Base-by-base conservation (phyloP, 352 stramenopile genomes). In the Phytopythium aichiense region DNA sequence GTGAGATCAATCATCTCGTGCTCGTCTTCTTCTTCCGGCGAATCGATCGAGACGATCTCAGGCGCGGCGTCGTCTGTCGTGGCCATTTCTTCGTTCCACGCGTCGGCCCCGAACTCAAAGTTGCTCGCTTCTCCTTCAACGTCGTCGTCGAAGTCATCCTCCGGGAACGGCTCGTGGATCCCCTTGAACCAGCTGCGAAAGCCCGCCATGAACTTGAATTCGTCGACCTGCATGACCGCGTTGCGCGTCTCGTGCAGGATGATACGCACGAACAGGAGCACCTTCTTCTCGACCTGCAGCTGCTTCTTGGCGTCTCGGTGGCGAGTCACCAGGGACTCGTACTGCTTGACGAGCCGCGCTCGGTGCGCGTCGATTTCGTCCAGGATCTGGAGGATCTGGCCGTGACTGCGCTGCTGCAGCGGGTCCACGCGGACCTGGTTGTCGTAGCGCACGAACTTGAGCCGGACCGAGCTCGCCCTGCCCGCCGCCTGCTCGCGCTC, bases 391-490 rank as follows among this genome's bases (percentile, higher is more conserved):
- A 94, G 68, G 18, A 94, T 70, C 28, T 59, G 57, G 1, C 77
- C 76, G 50, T 88, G 79, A 18, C 69, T 76, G 25, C 72, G 70
- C 25, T 63, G 53, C n/a, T 61, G 64, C 58, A 56, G 62, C 43
- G 68, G 63, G 45, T 88, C 74, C 7, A 78, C 72, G 30, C 65
- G 66, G 7, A 81, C 64, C 9, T 67, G 45, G 15, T 58, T 53
- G 35, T 86, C 77, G 40, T 88, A 60, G 12, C 78, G 82, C 7
- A 92, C 69, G 51, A 94, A 94, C 22, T 71, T 73, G 42, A 94
- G 64, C 48, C 71, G 75, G 5, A 90, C 28, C 30, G 64, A 71
- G 37, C 60, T 65, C 22, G 6, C 57, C n/a, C 35, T 35, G 5
- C 53, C 30, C 31, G 72, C 64, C 4, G 56, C 61, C 38, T 73